Evolutionary conservation across 163 green algal genomes (phyloP).

Genomic region (Scenedesmus sp.): DNA sequence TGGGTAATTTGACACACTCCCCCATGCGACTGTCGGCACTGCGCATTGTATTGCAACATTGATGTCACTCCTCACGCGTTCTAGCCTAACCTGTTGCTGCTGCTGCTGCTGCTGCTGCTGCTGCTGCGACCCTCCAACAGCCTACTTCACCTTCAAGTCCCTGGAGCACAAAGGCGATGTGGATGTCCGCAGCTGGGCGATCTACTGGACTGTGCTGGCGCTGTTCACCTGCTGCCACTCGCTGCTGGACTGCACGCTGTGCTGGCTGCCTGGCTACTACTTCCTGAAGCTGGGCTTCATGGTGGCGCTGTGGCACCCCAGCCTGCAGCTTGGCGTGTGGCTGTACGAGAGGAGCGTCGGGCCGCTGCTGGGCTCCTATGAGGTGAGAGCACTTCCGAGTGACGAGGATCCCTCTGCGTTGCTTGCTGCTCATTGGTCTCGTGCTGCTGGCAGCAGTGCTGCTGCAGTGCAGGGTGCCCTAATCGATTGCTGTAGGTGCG

Average conservation of each 20-base stretch:
- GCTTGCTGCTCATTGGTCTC: no score
- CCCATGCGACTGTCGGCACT: not conserved
- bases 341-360: conserved; percentile 59
- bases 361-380: not conserved
- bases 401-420: no score
- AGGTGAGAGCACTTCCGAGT: not conserved
- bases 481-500: no score
- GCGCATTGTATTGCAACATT: no score
- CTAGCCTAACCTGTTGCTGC: not conserved
- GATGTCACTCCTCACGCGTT: not conserved
- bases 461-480: no score
- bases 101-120: conserved; percentile 20
- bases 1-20: no score
- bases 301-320: conserved; percentile 87
- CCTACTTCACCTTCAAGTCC: conserved; percentile 14
- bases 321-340: conserved; percentile 62
- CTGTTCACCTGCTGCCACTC: conserved; percentile 68
- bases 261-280: conserved; percentile 86
- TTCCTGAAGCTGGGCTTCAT: conserved; percentile 85
- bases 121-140: conserved; percentile 6
- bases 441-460: no score
- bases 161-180: not conserved
- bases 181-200: conserved; percentile 68
- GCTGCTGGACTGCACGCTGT: conserved; percentile 53
- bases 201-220: conserved; percentile 77